Base-by-base conservation (phyloP, 2,329 filamentous ascomycete genomes). In the Trichoderma afroharzianum region DNA sequence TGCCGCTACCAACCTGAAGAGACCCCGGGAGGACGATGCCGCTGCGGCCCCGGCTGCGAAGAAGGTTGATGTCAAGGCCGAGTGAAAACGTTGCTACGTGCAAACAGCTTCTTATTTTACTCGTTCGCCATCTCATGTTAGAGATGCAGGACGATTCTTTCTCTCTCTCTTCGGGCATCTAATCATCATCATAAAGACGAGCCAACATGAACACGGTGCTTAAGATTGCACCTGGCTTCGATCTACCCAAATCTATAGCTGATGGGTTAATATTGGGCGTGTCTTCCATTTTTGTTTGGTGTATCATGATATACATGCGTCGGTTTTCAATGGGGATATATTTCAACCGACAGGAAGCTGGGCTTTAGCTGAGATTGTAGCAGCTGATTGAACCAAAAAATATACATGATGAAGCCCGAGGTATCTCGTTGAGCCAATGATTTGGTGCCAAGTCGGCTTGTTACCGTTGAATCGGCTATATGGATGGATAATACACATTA, bases 51-150 rank as follows among this genome's bases (percentile, higher is more conserved):
- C 84, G 33, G 82, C 87, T 3, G 84, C 88, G 24, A 91, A 91
- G 85, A 91, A 91, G 83, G 85, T 89, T 53, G 88, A 91, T 74
- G 81, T 78, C 77, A 88, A 88, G 82, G 78, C 82, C 59, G 79
- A 80, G 47, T 72, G 43, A 74, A 75, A 64, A 70, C 32, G 71
- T 67, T 21, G 63, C 68, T 58, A 53, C 47, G 26, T 66, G 36
- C 47, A 36, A 61, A 21, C 24, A 61, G 28, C 21, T 26, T 33
- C 11, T 50, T 24, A 39, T 30, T 50, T 50, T 26, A 33, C 24
- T 59, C 14, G 6, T 58, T 47, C 36, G 21, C 7, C 43, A 53
- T 26, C 39, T 69, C 67, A 36, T 14, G 28, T 26, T 26, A 14
- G 26, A 47, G 55, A 30, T 33, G 36, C 2, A 15, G 24, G 26